Evolutionary conservation across 495 filamentous ascomycete genomes (phyloP).

Genomic region (Neurospora sp.): DNA sequence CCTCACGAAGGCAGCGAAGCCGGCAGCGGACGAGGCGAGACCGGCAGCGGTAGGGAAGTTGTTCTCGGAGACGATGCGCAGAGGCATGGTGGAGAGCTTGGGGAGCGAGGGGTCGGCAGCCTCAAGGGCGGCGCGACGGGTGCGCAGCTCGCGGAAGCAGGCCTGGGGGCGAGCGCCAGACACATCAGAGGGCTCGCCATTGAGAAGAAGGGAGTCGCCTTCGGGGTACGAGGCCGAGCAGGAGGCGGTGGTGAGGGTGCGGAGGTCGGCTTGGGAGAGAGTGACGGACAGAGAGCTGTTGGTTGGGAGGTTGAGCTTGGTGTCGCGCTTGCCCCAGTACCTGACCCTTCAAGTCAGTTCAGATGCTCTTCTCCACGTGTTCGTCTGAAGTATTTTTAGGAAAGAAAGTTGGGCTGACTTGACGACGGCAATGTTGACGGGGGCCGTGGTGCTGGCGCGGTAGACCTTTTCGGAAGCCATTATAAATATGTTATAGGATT

Average conservation of each 20-base stretch:
- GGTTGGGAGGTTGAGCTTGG: constrained; percentile 87
- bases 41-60: constrained; percentile 99
- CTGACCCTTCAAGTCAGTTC: constrained; percentile 30
- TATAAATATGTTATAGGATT: not conserved
- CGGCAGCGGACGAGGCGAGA: constrained; percentile 83
- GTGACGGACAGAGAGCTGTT: constrained; percentile 96
- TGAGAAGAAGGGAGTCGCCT: constrained; percentile 71
- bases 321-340: constrained; percentile 97
- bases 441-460: constrained; percentile 88
- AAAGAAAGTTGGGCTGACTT: constrained; percentile 48
- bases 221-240: constrained; percentile 66
- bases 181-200: constrained; percentile 72
- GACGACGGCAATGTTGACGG: constrained; percentile 98
- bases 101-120: constrained; percentile 58
- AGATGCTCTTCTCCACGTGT: not conserved
- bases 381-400: not conserved
- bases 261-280: constrained; percentile 85
- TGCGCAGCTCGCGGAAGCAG: constrained; percentile 76
- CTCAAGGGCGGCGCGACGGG: constrained; percentile 67
- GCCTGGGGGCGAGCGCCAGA: constrained; percentile 80
- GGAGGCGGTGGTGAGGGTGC: constrained; percentile 91
- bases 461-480: constrained; percentile 55
- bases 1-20: constrained; percentile 88
- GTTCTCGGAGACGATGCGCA: constrained; percentile 84
- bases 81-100: constrained; percentile 59